phyloP scores from a whole-genome alignment of 2,329 filamentous ascomycete species.

The Colletotrichum euphorbiae region DNA sequence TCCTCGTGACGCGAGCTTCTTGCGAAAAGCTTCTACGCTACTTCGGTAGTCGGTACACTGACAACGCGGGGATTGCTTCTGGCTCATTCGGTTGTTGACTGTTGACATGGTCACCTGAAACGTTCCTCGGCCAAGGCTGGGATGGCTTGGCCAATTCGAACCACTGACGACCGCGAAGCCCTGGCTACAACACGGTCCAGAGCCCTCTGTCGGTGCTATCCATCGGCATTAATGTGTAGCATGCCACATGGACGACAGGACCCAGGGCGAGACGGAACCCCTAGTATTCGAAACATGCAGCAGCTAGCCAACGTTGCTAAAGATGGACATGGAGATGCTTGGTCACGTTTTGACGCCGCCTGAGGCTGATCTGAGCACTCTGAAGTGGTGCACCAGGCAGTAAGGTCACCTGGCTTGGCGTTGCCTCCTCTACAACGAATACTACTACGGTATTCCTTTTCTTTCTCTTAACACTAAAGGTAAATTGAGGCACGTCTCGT shows the following conservation, averaged over 20 bases:
- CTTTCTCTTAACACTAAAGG: neutral
- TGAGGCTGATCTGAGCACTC: constrained; percentile 38
- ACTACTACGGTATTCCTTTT: neutral
- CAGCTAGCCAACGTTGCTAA: constrained; percentile 28
- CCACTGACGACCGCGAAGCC: neutral
- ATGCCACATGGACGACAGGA: constrained; percentile 6
- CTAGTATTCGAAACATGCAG: constrained; percentile 37
- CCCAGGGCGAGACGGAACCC: constrained; percentile 28
- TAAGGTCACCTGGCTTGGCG: constrained; percentile 33
- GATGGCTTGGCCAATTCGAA: constrained; percentile 27
- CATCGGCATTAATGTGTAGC: neutral
- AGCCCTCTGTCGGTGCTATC: too few species aligned
- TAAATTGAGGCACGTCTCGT: neutral
- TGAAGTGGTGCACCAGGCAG: constrained; percentile 20
- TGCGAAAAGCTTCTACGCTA: neutral
- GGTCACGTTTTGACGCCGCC: constrained; percentile 36
- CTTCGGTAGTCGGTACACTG: too few species aligned
- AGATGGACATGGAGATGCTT: constrained; percentile 38
- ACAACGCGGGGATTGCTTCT: too few species aligned
- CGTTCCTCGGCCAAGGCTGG: constrained; percentile 22
- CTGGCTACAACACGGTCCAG: too few species aligned
- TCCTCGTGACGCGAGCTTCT: constrained; percentile 2
- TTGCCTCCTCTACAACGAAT: constrained; percentile 5
- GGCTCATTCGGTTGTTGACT: constrained; percentile 9
- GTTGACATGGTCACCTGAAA: constrained; percentile 28